Evolutionary conservation across 805 yeast genomes (phyloP), one percentile per base, ranked within the genome.

Genomic region (Teunomyces lycoperdinae): DNA sequence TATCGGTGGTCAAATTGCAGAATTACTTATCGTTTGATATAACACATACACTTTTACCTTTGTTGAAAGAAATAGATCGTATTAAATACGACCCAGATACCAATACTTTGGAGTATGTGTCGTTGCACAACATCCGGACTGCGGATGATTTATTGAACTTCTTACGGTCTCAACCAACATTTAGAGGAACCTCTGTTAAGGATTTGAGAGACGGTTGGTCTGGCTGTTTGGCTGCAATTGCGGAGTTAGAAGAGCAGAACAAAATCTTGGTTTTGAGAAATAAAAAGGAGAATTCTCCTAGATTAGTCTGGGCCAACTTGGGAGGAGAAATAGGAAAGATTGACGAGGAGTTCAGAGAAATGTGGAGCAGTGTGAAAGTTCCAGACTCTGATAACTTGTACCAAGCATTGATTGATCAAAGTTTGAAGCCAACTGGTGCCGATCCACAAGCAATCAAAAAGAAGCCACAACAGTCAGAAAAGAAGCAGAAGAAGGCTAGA

Each of bases 341-440:
- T 29, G 96, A 90, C 54, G 84, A 81, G 10, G 96, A 89, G 56
- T 94, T 91, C 64, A 84, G 84, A 36, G 77, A 73, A 38, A 80
- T 86, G 78, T 94, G 99, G 99, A 77, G 78, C 49, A 71, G 72
- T 32, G 85, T 89, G 13, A 83, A 83, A 58, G 76, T 92, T 29
- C 99, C 99, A 2, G 84, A 85, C 28, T 82, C 84, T 27, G 85
- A 87, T 45, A 95, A 85, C 47, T 74, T 94, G 51, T 96, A 96
- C 24, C 81, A 84, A 47, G 81, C 82, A 48, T 76, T 94, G 52
- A 79, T 85, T 50, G 88, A 83, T 50, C 83, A 87, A 50, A 92
- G 96, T n/a, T 78, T 94, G 65, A 94, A 90, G 66, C 99, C 99
- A 8, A 92, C 98, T 0, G 87, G 94, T 61, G 94, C 90, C n/a